A percentile compares a stretch with the other conserved stretches of the same genome.
Evolutionary conservation across 441 rosid genomes (phyloP).

Genomic region (Syzygium syzygioides): DNA sequence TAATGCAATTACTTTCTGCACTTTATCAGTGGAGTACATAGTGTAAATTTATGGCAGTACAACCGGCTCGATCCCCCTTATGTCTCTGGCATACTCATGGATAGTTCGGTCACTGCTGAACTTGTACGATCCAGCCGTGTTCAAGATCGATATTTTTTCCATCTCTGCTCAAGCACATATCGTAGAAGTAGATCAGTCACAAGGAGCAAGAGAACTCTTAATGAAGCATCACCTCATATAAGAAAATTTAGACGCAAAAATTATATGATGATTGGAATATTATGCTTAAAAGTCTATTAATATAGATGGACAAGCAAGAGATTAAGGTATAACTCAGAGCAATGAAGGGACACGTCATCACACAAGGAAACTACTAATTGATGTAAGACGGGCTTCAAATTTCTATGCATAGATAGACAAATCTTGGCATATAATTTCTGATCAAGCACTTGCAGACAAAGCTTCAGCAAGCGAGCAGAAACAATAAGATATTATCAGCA

Average conservation of each 20-base stretch:
- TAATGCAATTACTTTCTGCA: background rate
- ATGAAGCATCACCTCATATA: background rate
- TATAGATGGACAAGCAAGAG: background rate
- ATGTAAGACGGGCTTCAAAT: background rate
- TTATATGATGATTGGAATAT: background rate
- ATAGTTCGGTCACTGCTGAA: conserved; percentile 49
- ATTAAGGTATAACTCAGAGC: background rate
- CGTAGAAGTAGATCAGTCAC: conserved; percentile 4
- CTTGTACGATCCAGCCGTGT: conserved; percentile 43
- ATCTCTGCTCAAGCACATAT: conserved; percentile 35
- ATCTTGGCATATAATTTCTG: background rate
- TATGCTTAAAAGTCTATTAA: background rate
- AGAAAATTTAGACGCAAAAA: background rate
- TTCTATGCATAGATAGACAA: background rate
- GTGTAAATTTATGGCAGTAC: background rate
- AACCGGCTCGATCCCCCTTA: conserved; percentile 35
- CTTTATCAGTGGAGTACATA: background rate
- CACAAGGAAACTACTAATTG: background rate
- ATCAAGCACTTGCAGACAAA: background rate
- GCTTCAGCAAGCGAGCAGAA: background rate
- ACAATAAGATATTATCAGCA: background rate
- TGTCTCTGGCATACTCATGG: conserved; percentile 37
- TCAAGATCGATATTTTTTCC: conserved; percentile 45
- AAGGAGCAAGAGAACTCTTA: background rate
- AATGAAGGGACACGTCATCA: background rate